Base-by-base conservation (phyloP, 2,329 filamentous ascomycete species). In the Trichoderma sp. region DNA sequence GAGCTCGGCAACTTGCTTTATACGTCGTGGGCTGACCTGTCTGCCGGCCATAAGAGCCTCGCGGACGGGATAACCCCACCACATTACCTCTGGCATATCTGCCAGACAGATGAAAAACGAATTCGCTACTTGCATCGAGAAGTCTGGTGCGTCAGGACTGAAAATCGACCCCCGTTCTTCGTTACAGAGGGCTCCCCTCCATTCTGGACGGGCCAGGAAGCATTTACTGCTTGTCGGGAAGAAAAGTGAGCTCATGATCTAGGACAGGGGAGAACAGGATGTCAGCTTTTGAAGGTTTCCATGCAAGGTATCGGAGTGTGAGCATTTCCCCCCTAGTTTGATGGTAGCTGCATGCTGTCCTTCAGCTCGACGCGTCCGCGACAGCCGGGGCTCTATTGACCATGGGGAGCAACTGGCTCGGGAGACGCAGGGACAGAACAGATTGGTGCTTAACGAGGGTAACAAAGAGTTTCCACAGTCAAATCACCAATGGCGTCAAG, bases 191-290 rank as follows among this genome's bases (percentile, higher is more conserved):
- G 80, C 72, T 24, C 73, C 71, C 66, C 77, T 79, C 80, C 81
- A 82, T 66, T 77, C 78, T 11, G 75, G 75, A 29, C 76, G 74
- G 33, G 76, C 75, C 5, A 82, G 74, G 70, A 82, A 82, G 69
- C 80, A 81, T 53, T 77, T 75, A 19, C 77, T 71, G 47, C 75
- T 74, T 21, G 71, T 70, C n/a, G 75, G 76, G 21, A 77, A 79
- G 71, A 83, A 81, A 60, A 82, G 72, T 59, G 78, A 76, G 65
- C 78, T 75, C 76, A 81, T 81, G 43, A 80, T 79, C 80, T 82
- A 70, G 35, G 61, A 29, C 5, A 35, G 10, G 37, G 4, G 8
- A 16, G 4, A 31, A 40, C 43, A 56, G 37, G 14, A 16, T 16
- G 63, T 67, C 56, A 67, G 63, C 63, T 21, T 11, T 52, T 19